Percentiles rank a stretch among this genome's conserved stretches.
These are phyloP conservation scores for Fraxinus velutina DNA, from an alignment of 305 asterid species.

Conservation along the genomic window DNA sequence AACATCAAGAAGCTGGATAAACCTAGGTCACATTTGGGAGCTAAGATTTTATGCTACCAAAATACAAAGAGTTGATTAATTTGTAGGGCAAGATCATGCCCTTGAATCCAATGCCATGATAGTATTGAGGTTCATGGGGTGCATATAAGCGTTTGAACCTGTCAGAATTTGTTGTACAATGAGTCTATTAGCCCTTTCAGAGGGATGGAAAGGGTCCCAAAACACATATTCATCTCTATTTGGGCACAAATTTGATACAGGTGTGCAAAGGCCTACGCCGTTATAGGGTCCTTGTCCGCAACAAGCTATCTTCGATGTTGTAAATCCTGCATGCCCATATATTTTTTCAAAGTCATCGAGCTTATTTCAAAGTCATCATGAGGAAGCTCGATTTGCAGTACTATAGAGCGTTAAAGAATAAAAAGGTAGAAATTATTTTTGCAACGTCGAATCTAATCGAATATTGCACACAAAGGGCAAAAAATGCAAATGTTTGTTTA, in stretches of 20 bases:
- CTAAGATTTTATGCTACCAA: not conserved
- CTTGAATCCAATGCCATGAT: slow-evolving; percentile 21
- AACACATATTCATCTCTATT: slow-evolving; percentile 23
- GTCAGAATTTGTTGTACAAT: slow-evolving; percentile 26
- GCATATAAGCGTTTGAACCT: slow-evolving; percentile 23
- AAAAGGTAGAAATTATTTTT: too few species aligned
- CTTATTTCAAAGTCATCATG: not conserved
- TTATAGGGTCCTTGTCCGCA: slow-evolving; percentile 37
- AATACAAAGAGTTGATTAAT: not conserved
- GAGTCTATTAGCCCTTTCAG: slow-evolving; percentile 30
- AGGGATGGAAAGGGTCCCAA: slow-evolving; percentile 35
- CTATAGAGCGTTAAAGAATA: not conserved
- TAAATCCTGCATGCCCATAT: slow-evolving; percentile 22
- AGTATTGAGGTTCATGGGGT: slow-evolving; percentile 33
- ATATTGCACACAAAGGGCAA: too few species aligned
- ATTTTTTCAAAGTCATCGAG: not conserved
- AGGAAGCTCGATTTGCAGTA: not conserved
- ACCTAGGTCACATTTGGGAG: not conserved
- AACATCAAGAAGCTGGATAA: not conserved
- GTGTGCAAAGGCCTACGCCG: slow-evolving; percentile 32
- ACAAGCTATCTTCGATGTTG: slow-evolving; percentile 29
- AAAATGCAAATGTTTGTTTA: too few species aligned
- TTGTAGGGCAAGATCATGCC: not conserved
- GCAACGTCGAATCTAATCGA: too few species aligned
- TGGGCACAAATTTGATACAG: slow-evolving; percentile 28